A percentile compares a stretch with the other conserved stretches of the same genome.
Evolutionary conservation across 1,139 yeast species (phyloP).

Genomic region (Blastobotrys petasosporus): DNA sequence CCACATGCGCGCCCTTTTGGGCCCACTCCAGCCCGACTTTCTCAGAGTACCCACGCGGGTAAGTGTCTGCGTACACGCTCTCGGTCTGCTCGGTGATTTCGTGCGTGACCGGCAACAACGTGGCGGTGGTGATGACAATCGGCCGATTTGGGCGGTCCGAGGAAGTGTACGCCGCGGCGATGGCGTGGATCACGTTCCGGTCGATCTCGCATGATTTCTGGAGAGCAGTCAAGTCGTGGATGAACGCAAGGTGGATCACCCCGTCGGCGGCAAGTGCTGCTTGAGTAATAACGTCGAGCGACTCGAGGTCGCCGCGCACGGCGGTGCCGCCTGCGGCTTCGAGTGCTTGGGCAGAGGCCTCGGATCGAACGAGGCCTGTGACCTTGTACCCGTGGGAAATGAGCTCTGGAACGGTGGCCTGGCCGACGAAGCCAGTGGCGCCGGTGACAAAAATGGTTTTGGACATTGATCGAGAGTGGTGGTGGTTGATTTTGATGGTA

Average conservation of each 20-base stretch:
- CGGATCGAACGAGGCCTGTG: conserved; percentile 15
- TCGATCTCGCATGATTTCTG: conserved; percentile 22
- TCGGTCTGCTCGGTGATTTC: neutral
- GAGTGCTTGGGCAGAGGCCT: neutral
- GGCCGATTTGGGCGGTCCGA: conserved; percentile 7
- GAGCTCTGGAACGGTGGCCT: conserved; percentile 9
- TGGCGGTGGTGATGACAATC: neutral
- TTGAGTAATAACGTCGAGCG: conserved; percentile 26
- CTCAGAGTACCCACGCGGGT: neutral
- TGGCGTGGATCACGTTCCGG: conserved; percentile 23
- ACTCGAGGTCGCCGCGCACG: conserved; percentile 27
- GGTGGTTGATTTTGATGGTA: no score
- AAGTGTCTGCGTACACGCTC: no score
- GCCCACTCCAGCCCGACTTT: neutral
- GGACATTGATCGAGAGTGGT: no score
- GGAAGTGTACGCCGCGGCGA: conserved; percentile 20
- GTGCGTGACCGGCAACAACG: neutral
- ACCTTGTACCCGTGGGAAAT: conserved; percentile 15
- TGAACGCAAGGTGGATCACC: conserved; percentile 34
- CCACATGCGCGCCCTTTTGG: neutral
- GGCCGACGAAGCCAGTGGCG: conserved; percentile 19
- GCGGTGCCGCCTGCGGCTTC: conserved; percentile 3
- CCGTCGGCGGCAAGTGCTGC: conserved; percentile 33
- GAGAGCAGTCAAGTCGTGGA: conserved; percentile 26
- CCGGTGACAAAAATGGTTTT: conserved; percentile 14